Percentiles rank a stretch among this genome's conserved stretches.
Conservation (phyloP, 2,329 filamentous ascomycete genomes). For the Aspergillus sp. region DNA sequence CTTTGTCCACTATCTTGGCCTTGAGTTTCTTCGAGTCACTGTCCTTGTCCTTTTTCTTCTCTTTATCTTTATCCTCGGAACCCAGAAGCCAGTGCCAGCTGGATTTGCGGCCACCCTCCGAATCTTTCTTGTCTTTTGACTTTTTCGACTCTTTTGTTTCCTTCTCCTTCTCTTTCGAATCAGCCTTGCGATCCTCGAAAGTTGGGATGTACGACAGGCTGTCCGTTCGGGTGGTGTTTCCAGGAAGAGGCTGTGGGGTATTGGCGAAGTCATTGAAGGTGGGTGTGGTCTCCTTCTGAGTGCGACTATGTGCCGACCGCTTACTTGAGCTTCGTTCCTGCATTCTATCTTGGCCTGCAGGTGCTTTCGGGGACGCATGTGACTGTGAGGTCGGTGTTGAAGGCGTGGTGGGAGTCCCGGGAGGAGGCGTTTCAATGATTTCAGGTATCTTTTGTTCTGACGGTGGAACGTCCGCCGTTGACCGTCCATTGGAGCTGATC, state of each 20-base stretch:
- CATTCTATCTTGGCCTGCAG: slow-evolving; percentile 27
- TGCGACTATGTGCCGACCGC: slow-evolving; percentile 32
- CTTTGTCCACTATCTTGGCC: slow-evolving; percentile 55
- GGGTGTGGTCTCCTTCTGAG: slow-evolving; percentile 47
- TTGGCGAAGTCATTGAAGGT: slow-evolving; percentile 67
- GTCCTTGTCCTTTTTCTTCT: slow-evolving; percentile 63
- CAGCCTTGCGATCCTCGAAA: slow-evolving; percentile 70
- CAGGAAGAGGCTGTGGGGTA: slow-evolving; percentile 68
- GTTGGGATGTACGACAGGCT: slow-evolving; percentile 79
- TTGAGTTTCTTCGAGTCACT: slow-evolving; percentile 63
- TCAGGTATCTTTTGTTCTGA: slow-evolving; percentile 54
- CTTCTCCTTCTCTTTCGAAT: slow-evolving; percentile 73
- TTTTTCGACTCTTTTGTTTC: slow-evolving; percentile 67
- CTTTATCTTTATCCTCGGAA: slow-evolving; percentile 66
- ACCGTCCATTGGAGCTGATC: slow-evolving; percentile 58
- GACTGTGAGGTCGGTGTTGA: slow-evolving; percentile 33
- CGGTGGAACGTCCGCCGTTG: slow-evolving; percentile 55
- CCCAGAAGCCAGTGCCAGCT: slow-evolving; percentile 76
- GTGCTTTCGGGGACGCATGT: slow-evolving; percentile 48
- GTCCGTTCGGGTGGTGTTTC: slow-evolving; percentile 72
- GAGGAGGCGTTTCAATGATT: slow-evolving; percentile 65
- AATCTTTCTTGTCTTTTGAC: slow-evolving; percentile 73
- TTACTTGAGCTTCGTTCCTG: slow-evolving; percentile 33
- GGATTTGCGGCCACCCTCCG: slow-evolving; percentile 71
- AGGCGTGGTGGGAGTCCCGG: slow-evolving; percentile 40